Evolutionary conservation across 2,329 filamentous ascomycete genomes (phyloP).

Genomic region (Akanthomyces muscarius): DNA sequence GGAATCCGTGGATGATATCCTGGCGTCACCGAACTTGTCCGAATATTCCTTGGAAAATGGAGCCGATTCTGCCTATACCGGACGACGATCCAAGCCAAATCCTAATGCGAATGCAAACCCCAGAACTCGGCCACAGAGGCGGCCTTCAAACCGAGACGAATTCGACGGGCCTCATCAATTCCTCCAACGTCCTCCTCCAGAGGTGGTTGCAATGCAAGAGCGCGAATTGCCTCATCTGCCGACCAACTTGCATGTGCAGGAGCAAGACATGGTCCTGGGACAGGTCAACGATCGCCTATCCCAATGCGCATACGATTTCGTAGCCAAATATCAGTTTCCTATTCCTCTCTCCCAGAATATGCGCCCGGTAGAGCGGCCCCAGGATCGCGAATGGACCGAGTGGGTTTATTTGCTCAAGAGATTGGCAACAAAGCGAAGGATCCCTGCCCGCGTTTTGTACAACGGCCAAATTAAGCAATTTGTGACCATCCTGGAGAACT

Average conservation of each 20-base stretch:
- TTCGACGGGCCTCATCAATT: slow-evolving; percentile 86
- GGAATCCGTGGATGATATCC: slow-evolving; percentile 56
- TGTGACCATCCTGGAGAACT: slow-evolving; percentile 83
- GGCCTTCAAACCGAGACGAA: slow-evolving; percentile 78
- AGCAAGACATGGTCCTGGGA: slow-evolving; percentile 76
- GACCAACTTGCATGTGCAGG: slow-evolving; percentile 75
- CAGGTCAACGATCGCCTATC: slow-evolving; percentile 82
- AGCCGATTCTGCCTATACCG: slow-evolving; percentile 36
- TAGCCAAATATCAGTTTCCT: slow-evolving; percentile 87
- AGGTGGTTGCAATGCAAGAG: slow-evolving; percentile 71
- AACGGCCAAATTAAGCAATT: slow-evolving; percentile 90
- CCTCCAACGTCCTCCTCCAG: slow-evolving; percentile 66
- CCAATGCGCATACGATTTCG: slow-evolving; percentile 83
- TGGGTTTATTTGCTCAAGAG: slow-evolving; percentile 87
- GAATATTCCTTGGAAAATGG: slow-evolving; percentile 56
- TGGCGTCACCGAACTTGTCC: slow-evolving; percentile 55
- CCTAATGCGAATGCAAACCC: slow-evolving; percentile 26
- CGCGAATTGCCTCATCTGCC: slow-evolving; percentile 77
- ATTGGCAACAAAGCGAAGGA: slow-evolving; percentile 79
- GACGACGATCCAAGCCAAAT: slow-evolving; percentile 39
- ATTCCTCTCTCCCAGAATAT: slow-evolving; percentile 81
- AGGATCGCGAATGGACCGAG: slow-evolving; percentile 84
- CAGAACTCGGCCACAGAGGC: slow-evolving; percentile 56
- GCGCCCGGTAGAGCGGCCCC: slow-evolving; percentile 67
- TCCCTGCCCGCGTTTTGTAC: slow-evolving; percentile 78